Percentiles rank a stretch among this genome's conserved stretches.
These are phyloP conservation scores for Glaciozyma martinii DNA, from an alignment of 768 basidiomycete species.

Conservation along the genomic window DNA sequence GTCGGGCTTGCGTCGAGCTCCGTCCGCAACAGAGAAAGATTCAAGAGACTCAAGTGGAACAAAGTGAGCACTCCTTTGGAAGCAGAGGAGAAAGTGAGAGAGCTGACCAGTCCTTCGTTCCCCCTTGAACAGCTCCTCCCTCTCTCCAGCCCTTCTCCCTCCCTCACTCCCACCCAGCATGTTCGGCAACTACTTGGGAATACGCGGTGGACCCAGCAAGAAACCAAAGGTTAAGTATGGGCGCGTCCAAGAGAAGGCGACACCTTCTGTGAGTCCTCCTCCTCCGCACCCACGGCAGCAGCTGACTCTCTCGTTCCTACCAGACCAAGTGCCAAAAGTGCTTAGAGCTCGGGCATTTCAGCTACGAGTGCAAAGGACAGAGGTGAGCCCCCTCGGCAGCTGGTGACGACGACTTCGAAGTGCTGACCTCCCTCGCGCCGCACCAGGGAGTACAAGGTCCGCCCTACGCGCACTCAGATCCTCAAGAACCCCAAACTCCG, in stretches of 20 bases:
- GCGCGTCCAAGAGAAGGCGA: not conserved
- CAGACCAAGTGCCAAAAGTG: conserved; percentile 24
- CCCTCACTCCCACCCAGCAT: not conserved
- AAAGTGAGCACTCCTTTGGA: too few relatives aligned
- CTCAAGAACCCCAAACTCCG: conserved; percentile 28
- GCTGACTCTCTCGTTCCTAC: not conserved
- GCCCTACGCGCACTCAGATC: conserved; percentile 24
- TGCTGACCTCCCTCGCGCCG: not conserved
- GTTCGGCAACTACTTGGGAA: not conserved
- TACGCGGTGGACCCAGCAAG: not conserved
- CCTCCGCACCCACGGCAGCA: not conserved
- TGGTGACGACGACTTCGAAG: not conserved
- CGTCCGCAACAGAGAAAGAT: too few relatives aligned
- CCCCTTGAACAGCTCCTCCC: not conserved
- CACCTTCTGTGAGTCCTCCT: not conserved
- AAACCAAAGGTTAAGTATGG: not conserved
- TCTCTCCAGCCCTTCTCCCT: not conserved
- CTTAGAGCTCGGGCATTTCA: conserved; percentile 18
- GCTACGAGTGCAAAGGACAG: conserved; percentile 18
- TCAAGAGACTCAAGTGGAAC: too few relatives aligned
- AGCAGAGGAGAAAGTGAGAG: too few relatives aligned
- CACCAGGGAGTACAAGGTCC: conserved; percentile 4
- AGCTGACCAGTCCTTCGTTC: too few relatives aligned
- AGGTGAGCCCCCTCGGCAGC: not conserved
- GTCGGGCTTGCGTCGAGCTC: too few relatives aligned